Evolutionary conservation across 768 basidiomycete species (phyloP).

Genomic region (Thelephora aurantiotincta): DNA sequence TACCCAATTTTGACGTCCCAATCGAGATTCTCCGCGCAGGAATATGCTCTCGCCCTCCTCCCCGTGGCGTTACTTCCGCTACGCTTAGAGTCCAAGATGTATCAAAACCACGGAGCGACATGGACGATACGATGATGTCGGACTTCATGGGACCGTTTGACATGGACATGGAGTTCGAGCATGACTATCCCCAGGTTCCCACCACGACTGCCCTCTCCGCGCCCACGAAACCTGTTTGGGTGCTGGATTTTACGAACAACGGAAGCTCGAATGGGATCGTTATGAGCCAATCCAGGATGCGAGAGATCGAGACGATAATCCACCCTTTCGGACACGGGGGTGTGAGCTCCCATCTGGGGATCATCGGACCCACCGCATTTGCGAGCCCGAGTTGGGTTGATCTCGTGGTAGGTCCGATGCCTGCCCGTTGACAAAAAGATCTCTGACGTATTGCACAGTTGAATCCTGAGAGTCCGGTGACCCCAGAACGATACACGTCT

Average conservation of each 20-base stretch:
- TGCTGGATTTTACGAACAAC: conserved; percentile 58
- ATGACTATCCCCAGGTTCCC: conserved; percentile 32
- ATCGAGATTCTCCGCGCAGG: conserved; percentile 29
- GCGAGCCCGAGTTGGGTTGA: conserved; percentile 51
- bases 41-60: conserved; percentile 22
- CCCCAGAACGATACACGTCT: conserved; percentile 53
- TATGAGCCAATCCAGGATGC: conserved; percentile 60
- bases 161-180: conserved; percentile 42
- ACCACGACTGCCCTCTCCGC: conserved; percentile 14
- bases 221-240: conserved; percentile 27
- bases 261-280: conserved; percentile 39
- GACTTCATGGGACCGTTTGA: conserved; percentile 25
- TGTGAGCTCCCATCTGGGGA: conserved; percentile 26
- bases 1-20: conserved; percentile 38
- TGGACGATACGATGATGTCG: conserved; percentile 9
- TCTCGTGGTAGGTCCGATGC: conserved; percentile 30
- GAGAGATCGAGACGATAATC: conserved; percentile 53
- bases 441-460: conserved; percentile 24
- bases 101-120: conserved; percentile 22
- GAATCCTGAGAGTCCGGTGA: conserved; percentile 28
- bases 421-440: background rate
- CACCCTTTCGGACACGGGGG: conserved; percentile 29
- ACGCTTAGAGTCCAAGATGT: conserved; percentile 28
- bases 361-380: conserved; percentile 30
- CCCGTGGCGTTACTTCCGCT: conserved; percentile 40